Conservation (phyloP, 2,329 filamentous ascomycete species). For the Diplodia sapinea region DNA sequence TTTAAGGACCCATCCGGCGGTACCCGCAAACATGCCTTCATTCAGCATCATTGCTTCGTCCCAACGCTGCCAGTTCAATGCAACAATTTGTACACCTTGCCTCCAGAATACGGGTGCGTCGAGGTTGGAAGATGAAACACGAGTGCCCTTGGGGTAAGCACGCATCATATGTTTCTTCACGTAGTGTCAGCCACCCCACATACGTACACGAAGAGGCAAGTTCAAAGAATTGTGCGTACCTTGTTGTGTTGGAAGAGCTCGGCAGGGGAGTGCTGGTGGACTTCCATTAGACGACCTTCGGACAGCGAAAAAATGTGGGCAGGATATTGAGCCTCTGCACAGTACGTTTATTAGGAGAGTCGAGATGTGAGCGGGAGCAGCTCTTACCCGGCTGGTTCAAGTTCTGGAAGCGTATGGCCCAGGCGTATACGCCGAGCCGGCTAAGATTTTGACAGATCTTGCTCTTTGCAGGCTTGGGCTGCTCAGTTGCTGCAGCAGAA, state of each 20-base stretch:
- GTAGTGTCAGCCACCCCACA: not conserved
- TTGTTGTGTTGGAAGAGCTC: constrained; percentile 82
- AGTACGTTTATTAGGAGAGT: constrained; percentile 10
- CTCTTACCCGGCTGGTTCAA: constrained; percentile 68
- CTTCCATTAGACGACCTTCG: constrained; percentile 69
- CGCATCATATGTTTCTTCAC: constrained; percentile 74
- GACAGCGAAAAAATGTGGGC: constrained; percentile 70
- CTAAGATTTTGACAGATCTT: constrained; percentile 75
- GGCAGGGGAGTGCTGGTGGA: constrained; percentile 60
- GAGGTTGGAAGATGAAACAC: constrained; percentile 83
- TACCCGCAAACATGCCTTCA: constrained; percentile 85
- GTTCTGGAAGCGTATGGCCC: constrained; percentile 78
- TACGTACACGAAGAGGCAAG: not conserved
- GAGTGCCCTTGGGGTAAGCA: constrained; percentile 82
- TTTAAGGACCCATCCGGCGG: constrained; percentile 84
- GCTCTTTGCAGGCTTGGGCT: constrained; percentile 42
- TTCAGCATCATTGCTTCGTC: constrained; percentile 97
- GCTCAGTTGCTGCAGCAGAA: constrained; percentile 30
- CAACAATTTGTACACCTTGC: constrained; percentile 86
- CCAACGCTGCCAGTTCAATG: constrained; percentile 90
- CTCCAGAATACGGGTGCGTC: constrained; percentile 87
- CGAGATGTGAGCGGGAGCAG: not conserved
- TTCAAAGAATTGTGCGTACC: not conserved
- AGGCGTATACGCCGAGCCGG: constrained; percentile 81
- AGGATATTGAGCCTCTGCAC: constrained; percentile 56